Evolutionary conservation across 257 asterid species (phyloP), one percentile per base, ranked within the genome.

Genomic region (Capsicum pubescens): DNA sequence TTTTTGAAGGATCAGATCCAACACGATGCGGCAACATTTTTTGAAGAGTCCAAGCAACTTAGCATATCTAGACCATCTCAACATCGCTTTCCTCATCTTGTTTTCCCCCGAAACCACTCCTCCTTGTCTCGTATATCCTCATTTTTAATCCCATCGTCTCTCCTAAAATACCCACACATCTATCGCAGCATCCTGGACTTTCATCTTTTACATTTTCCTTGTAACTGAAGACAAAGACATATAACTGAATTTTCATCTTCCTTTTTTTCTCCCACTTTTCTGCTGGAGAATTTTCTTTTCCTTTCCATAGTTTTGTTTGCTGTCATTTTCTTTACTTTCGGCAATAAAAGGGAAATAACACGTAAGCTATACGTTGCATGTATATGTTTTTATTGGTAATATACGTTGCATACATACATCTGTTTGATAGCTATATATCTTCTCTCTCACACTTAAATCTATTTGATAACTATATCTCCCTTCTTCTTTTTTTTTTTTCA

Each of bases 321-420:
- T 63, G 64, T 12, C 50, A 8, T 52, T 72, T 81, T 72, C 52
- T 72, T 82, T 82, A 61, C 83, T 72, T 59, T 82, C 32, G 56
- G 44, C 54, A 36, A 54, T 54, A 52, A 85, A 60, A 44, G 26
- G 13, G n/a, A 84, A 58, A 80, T 14, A 39, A 42, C 10, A 83
- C 15, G 15, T 54, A 72, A 55, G 46, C 9, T 50, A 11, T 7
- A 76, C 61, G 5, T 72, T 12, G 59, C 19, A 14, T 35, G 14
- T 67, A 67, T 67, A 67, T 5, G 16, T 10, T 61, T 55, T 61
- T 10, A 9, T 21, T 17, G 44, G 71, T 64, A 64, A 64, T 11
- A 64, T 26, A 21, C 42, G 3, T 21, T 21, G 42, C 6, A 35
- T 13, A 12, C 11, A 32, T 32, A 66, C 48, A 67, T 67, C 11